Evolutionary conservation across 345 rosid genomes (phyloP), one percentile per base, ranked within the genome.

Genomic region (Laguncularia racemosa): DNA sequence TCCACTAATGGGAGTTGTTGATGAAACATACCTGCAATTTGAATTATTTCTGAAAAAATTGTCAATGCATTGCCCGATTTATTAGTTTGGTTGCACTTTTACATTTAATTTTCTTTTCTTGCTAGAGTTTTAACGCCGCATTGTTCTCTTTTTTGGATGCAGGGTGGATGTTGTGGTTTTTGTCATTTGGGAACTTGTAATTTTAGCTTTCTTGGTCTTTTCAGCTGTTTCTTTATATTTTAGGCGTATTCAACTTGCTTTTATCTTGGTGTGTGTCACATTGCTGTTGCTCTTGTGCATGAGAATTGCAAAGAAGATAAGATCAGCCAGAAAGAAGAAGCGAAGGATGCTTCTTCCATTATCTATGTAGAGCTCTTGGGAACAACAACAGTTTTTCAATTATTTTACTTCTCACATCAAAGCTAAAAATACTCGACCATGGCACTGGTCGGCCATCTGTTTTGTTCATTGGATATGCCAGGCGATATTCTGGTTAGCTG

Each of bases 311-410:
- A 92, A 92, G 84, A 93, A 89, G 67, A 86, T 77, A 68, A 83
- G 88, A 75, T 54, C 74, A 69, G 79, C 87, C 12, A 81, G 88
- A 81, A 92, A 83, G 61, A 92, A 83, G 91, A 92, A 83, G 68
- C 81, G 96, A 65, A 80, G 98, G 78, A 92, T 92, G 98, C 93
- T 92, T 74, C 95, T 92, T 66, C 98, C 98, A 15, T 73, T 92
- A 61, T 92, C 99, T 26, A 85, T 93, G 97, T 93, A 77, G 73
- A 19, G 43, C 40, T 33, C 40, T 40, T 23, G 52, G 19, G 15
- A 13, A 13, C n/a, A 46, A 19, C 13, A 14, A 19, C 51, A 23
- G 18, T 46, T 62, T 54, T 16, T 33, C 40, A 33, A 6, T 33
- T 33, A 33, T 33, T 33, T 33, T 0, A 33, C 40, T 33, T 33